These are phyloP conservation scores for Coemansia linderi DNA, from an alignment of 371 early-diverging fungal genomes.

Conservation along the genomic window DNA sequence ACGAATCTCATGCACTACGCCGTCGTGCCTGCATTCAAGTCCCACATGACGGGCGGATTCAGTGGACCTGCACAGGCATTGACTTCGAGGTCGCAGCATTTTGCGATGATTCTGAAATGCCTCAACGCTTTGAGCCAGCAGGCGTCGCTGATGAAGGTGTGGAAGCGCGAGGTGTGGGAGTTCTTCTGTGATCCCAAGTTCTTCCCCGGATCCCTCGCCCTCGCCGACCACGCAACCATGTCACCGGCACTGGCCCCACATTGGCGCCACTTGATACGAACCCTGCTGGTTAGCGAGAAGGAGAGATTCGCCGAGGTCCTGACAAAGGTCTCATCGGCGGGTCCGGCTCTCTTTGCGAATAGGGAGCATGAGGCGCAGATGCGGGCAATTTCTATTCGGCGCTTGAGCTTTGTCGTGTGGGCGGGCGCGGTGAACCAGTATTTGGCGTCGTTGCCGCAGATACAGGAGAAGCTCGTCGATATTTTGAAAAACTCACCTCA, in stretches of 20 bases:
- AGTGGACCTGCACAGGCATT: conserved; percentile 38
- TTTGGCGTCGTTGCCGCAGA: conserved; percentile 71
- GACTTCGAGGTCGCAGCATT: conserved; percentile 44
- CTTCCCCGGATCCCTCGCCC: conserved; percentile 47
- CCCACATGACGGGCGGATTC: conserved; percentile 56
- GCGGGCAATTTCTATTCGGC: conserved; percentile 69
- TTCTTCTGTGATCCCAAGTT: conserved; percentile 57
- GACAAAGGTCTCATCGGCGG: conserved; percentile 66
- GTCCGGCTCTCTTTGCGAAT: conserved; percentile 70
- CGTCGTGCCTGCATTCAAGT: conserved; percentile 69
- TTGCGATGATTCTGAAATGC: conserved; percentile 46
- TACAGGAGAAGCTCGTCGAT: conserved; percentile 90
- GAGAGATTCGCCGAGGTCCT: conserved; percentile 72
- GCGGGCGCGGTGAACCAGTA: conserved; percentile 79
- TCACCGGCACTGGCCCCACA: conserved; percentile 22
- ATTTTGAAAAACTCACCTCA: conserved; percentile 68
- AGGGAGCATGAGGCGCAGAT: conserved; percentile 76
- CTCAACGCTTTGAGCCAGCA: conserved; percentile 50
- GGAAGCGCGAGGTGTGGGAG: conserved; percentile 62
- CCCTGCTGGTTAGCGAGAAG: conserved; percentile 62
- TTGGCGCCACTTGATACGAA: conserved; percentile 68
- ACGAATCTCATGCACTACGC: conserved; percentile 81
- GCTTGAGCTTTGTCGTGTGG: conserved; percentile 79
- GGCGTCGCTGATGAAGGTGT: conserved; percentile 52
- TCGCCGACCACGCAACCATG: conserved; percentile 29